Conservation (phyloP, 805 yeast genomes). For the Barnettozyma siamensis region DNA sequence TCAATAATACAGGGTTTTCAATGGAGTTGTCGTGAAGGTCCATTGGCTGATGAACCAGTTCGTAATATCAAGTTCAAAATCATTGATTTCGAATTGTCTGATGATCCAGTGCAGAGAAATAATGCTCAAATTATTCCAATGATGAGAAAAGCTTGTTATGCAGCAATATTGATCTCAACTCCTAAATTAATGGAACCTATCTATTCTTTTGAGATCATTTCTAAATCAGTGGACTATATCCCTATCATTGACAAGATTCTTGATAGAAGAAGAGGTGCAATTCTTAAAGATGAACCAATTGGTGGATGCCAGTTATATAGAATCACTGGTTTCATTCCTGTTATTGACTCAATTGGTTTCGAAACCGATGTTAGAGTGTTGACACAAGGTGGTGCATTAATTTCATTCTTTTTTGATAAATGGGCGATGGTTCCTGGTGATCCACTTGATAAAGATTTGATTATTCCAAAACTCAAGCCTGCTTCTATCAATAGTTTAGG, state of each 20-base stretch:
- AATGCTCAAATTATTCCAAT: slow-evolving; percentile 76
- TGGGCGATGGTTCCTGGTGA: slow-evolving; percentile 90
- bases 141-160: slow-evolving; percentile 76
- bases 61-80: slow-evolving; percentile 66
- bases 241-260: slow-evolving; percentile 45
- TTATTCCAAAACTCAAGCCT: slow-evolving; percentile 66
- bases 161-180: slow-evolving; percentile 69
- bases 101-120: slow-evolving; percentile 42
- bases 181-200: slow-evolving; percentile 83
- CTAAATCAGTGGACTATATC: slow-evolving; percentile 42
- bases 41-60: slow-evolving; percentile 83
- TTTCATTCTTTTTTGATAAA: slow-evolving; percentile 55
- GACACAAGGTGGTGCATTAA: slow-evolving; percentile 74
- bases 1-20: slow-evolving; percentile 71
- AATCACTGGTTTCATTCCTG: slow-evolving; percentile 68
- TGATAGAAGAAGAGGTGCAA: slow-evolving; percentile 64
- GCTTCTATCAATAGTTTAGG: slow-evolving; percentile 69
- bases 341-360: slow-evolving; percentile 84
- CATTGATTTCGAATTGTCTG: slow-evolving; percentile 50
- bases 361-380: slow-evolving; percentile 79
- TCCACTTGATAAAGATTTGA: slow-evolving; percentile 66
- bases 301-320: slow-evolving; percentile 67
- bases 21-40: slow-evolving; percentile 84
- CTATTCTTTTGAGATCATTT: slow-evolving; percentile 53
- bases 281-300: slow-evolving; percentile 44